Conservation (phyloP, 2,329 filamentous ascomycete species). For the Trichoderma harzianum region DNA sequence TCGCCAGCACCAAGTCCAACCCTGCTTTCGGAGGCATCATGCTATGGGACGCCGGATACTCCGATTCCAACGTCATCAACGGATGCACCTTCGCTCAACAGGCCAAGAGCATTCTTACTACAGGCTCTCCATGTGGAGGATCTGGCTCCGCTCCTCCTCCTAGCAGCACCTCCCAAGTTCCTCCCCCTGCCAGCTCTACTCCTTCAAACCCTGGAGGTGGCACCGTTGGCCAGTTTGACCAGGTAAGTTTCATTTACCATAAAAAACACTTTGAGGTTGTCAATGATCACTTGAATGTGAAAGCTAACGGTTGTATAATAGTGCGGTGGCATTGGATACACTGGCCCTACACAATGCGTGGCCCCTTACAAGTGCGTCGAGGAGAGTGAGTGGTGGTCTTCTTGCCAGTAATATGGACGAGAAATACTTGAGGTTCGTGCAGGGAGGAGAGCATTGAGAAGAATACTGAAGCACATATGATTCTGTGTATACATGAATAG, state of each 20-base stretch:
- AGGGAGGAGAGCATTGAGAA: neutral
- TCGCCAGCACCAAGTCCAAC: neutral
- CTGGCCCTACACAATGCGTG: slow-evolving; percentile 24
- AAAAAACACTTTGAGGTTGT: neutral
- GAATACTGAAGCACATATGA: neutral
- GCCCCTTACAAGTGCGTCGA: slow-evolving; percentile 24
- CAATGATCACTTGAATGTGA: neutral
- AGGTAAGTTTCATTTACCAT: neutral
- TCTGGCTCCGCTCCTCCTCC: slow-evolving; percentile 18
- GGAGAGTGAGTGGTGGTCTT: slow-evolving; percentile 23
- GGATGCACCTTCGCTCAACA: slow-evolving; percentile 8
- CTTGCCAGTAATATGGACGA: slow-evolving; percentile 19
- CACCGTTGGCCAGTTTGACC: slow-evolving; percentile 8
- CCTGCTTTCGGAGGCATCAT: slow-evolving; percentile 2
- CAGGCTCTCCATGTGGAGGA: neutral
- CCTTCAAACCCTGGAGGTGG: neutral
- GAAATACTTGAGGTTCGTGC: neutral
- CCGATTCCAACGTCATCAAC: neutral
- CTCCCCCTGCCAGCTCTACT: neutral
- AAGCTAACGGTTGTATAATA: slow-evolving; percentile 9
- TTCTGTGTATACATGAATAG: neutral
- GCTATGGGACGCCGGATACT: slow-evolving; percentile 3
- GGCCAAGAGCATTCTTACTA: slow-evolving; percentile 11
- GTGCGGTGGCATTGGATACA: slow-evolving; percentile 27
- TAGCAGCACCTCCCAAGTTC: neutral